A percentile compares a stretch with the other conserved stretches of the same genome.
These are phyloP conservation scores for Colletotrichum simmondsii DNA, from an alignment of 2,329 filamentous ascomycete genomes.

Conservation along the genomic window DNA sequence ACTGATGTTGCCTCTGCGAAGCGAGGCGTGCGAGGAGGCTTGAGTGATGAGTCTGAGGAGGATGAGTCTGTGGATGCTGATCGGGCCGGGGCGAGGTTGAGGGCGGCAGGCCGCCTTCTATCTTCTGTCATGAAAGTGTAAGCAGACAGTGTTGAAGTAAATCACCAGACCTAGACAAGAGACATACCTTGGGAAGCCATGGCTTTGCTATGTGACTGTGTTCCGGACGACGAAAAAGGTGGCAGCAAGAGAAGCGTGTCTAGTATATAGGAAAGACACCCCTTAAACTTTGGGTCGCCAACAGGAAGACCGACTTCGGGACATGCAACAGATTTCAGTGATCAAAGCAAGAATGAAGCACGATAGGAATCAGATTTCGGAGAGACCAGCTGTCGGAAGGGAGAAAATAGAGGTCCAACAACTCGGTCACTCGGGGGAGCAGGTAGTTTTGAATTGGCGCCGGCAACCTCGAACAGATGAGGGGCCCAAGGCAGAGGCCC, in stretches of 20 bases:
- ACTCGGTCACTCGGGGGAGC: slow-evolving; percentile 51
- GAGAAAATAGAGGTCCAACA: slow-evolving; percentile 49
- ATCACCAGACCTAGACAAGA: slow-evolving; percentile 39
- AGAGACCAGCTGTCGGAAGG: slow-evolving; percentile 68
- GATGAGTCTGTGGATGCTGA: slow-evolving; percentile 61
- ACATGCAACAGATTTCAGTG: slow-evolving; percentile 39
- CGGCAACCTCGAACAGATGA: slow-evolving; percentile 35
- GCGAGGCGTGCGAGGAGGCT: slow-evolving; percentile 78
- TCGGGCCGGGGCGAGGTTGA: slow-evolving; percentile 63
- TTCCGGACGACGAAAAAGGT: slow-evolving; percentile 30
- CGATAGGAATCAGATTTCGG: slow-evolving; percentile 48
- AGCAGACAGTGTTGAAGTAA: slow-evolving; percentile 28
- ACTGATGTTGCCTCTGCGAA: slow-evolving; percentile 86
- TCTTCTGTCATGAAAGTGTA: slow-evolving; percentile 55
- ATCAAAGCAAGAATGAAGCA: slow-evolving; percentile 49
- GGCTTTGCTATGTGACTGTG: slow-evolving; percentile 33
- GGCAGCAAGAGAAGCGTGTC: slow-evolving; percentile 8
- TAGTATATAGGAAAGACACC: slow-evolving; percentile 36
- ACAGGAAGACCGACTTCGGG: slow-evolving; percentile 32
- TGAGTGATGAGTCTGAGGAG: slow-evolving; percentile 67
- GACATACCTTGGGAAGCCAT: slow-evolving; percentile 55
- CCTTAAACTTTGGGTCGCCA: slow-evolving; percentile 1
- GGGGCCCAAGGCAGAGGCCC: slow-evolving; percentile 11
- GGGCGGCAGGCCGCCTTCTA: slow-evolving; percentile 66
- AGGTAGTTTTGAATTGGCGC: slow-evolving; percentile 65